Conservation (phyloP, 2,329 filamentous ascomycete species). For the Colletotrichum echinochloae region DNA sequence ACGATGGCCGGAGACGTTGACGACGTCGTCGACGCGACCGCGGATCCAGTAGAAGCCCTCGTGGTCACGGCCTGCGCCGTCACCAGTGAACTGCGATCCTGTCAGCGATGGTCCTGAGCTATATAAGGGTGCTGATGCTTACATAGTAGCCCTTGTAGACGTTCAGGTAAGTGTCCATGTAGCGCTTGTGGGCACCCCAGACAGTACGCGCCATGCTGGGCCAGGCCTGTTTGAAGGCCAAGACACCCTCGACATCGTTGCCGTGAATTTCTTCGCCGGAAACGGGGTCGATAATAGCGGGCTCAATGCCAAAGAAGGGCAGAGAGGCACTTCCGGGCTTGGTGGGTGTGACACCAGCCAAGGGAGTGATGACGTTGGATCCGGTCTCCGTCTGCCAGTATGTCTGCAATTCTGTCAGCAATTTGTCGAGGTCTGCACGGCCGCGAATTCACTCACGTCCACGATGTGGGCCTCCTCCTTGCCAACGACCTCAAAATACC, state of each 20-base stretch:
- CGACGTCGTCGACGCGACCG: conserved; percentile 96
- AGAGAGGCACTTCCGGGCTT: conserved; percentile 97
- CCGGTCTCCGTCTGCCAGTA: conserved; percentile 99
- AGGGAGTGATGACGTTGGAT: conserved; percentile 92
- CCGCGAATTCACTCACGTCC: conserved; percentile 75
- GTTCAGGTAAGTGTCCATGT: conserved; percentile 98
- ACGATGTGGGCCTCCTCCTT: conserved; percentile 94
- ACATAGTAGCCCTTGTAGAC: conserved; percentile 99
- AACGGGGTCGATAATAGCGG: conserved; percentile 96
- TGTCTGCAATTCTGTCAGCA: conserved; percentile 68
- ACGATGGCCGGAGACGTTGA: conserved; percentile 97
- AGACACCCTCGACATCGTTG: conserved; percentile 96
- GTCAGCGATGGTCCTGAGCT: conserved; percentile 3
- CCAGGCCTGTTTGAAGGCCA: conserved; percentile 98
- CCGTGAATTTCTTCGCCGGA: conserved; percentile 93
- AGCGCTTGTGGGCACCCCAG: conserved; percentile 97
- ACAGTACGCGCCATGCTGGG: conserved; percentile 98
- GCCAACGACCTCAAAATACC: conserved; percentile 96
- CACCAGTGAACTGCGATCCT: conserved; percentile 79
- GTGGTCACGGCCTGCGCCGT: conserved; percentile 94
- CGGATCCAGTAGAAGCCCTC: conserved; percentile 99
- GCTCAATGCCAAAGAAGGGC: conserved; percentile 98
- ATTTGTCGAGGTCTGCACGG: background rate
- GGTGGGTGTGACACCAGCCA: conserved; percentile 93
- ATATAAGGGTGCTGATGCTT: conserved; percentile 56